phyloP scores from a whole-genome alignment of 192 early-diverging fungal genomes.

The Coemansia guatemalensis region DNA sequence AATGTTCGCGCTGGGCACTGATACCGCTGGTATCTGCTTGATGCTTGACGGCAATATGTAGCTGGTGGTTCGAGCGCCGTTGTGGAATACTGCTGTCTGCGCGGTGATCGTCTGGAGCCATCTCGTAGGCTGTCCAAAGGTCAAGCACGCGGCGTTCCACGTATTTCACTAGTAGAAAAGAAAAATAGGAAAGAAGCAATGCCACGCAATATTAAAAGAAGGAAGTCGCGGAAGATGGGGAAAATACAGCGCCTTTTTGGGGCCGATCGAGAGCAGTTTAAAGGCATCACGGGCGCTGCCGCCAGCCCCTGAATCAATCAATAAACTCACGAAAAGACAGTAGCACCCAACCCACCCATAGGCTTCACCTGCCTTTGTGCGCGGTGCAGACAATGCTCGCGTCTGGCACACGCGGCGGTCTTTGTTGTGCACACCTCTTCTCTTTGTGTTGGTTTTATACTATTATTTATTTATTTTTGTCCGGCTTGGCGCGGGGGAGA shows the following conservation, averaged over 20 bases:
- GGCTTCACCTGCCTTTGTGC: constrained; percentile 2
- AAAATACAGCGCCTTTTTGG: neutral
- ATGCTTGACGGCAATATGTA: neutral
- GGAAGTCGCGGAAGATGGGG: neutral
- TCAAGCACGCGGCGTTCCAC: neutral
- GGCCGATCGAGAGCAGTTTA: neutral
- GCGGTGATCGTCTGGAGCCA: neutral
- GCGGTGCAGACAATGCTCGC: neutral
- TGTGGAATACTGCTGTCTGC: neutral
- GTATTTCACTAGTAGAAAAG: neutral
- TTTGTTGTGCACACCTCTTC: neutral
- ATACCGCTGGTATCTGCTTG: neutral
- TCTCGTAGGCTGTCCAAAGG: neutral
- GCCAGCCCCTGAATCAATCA: neutral
- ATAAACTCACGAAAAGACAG: too few species aligned
- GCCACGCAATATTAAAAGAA: neutral
- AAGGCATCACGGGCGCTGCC: neutral
- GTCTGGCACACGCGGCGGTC: neutral
- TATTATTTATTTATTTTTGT: neutral
- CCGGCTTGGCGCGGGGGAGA: constrained; percentile 8
- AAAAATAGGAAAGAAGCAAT: neutral
- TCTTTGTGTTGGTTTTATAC: neutral
- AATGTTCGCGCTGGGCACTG: neutral
- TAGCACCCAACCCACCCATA: constrained; percentile 3
- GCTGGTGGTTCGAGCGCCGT: neutral